Percentiles rank a stretch among this genome's conserved stretches.
phyloP scores from a whole-genome alignment of 2,329 filamentous ascomycete species.

The Elsinoe batatas region DNA sequence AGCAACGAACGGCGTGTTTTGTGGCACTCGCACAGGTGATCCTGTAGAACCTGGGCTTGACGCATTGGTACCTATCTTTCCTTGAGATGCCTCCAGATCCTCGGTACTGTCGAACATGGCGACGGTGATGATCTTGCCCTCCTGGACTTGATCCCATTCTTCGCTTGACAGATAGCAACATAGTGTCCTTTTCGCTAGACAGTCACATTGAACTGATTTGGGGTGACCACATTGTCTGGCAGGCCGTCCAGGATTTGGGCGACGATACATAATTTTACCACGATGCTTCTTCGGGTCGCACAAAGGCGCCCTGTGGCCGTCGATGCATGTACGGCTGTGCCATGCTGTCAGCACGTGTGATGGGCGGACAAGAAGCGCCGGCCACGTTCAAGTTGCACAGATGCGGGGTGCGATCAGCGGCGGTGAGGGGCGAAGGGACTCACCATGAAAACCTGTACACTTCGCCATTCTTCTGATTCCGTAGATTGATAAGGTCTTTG shows the following conservation, averaged over 20 bases:
- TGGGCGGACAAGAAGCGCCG: not conserved
- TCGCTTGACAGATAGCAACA: conserved; percentile 9
- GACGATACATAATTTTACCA: conserved; percentile 14
- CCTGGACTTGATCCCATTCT: conserved; percentile 13
- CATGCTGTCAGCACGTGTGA: conserved; percentile 11
- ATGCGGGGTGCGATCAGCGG: conserved; percentile 1
- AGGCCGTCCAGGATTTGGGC: conserved; percentile 15
- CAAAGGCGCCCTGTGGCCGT: conserved; percentile 16
- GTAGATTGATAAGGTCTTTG: conserved; percentile 15
- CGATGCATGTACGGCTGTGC: conserved; percentile 13
- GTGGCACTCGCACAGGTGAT: not conserved
- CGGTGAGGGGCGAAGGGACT: conserved; percentile 7
- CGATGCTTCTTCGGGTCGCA: conserved; percentile 16
- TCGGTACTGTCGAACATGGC: conserved; percentile 15
- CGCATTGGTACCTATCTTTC: not conserved
- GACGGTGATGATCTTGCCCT: conserved; percentile 6
- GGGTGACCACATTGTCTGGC: conserved; percentile 15
- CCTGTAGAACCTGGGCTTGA: not conserved
- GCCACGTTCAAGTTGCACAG: not conserved
- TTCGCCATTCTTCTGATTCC: conserved; percentile 14
- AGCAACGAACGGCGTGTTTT: not conserved
- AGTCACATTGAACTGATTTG: conserved; percentile 13
- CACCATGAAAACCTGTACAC: conserved; percentile 14
- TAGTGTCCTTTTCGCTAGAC: conserved; percentile 12
- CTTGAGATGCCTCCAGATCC: conserved; percentile 2